These are phyloP conservation scores for Starmerella vitae DNA, from an alignment of 805 yeast genomes.

Conservation along the genomic window DNA sequence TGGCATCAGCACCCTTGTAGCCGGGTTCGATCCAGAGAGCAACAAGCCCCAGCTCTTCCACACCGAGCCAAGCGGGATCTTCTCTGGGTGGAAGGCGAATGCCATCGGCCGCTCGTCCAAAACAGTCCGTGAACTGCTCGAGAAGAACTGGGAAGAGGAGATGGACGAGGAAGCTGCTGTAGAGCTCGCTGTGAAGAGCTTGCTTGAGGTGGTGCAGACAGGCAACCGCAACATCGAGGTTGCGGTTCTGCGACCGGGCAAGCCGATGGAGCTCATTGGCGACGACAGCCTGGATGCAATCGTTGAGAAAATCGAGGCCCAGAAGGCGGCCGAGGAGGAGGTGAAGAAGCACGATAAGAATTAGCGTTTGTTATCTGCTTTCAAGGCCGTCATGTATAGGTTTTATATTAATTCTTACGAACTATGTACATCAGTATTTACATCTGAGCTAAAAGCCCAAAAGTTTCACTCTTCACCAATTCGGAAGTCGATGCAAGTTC, in stretches of 20 bases:
- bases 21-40: constrained; percentile 88
- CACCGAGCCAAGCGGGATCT: constrained; percentile 96
- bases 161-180: constrained; percentile 59
- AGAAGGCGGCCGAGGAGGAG: constrained; percentile 62
- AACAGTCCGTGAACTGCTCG: constrained; percentile 90
- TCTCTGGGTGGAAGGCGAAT: constrained; percentile 95
- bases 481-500: too few relatives aligned
- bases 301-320: constrained; percentile 75
- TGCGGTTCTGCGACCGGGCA: constrained; percentile 65
- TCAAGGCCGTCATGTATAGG: too few relatives aligned
- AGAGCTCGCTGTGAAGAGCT: constrained; percentile 67
- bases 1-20: constrained; percentile 88
- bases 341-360: constrained; percentile 7
- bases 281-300: constrained; percentile 59
- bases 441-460: too few relatives aligned
- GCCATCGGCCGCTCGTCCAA: constrained; percentile 92
- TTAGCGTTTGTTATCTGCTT: not conserved
- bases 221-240: constrained; percentile 95
- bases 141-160: constrained; percentile 59
- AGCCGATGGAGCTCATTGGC: constrained; percentile 42
- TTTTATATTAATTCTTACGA: too few relatives aligned
- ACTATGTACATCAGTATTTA: too few relatives aligned
- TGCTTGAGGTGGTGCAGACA: constrained; percentile 93
- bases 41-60: constrained; percentile 69
- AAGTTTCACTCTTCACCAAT: too few relatives aligned